Percentiles rank a stretch among this genome's conserved stretches.
Evolutionary conservation across 345 rosid genomes (phyloP).

Genomic region (Brassica rapa): DNA sequence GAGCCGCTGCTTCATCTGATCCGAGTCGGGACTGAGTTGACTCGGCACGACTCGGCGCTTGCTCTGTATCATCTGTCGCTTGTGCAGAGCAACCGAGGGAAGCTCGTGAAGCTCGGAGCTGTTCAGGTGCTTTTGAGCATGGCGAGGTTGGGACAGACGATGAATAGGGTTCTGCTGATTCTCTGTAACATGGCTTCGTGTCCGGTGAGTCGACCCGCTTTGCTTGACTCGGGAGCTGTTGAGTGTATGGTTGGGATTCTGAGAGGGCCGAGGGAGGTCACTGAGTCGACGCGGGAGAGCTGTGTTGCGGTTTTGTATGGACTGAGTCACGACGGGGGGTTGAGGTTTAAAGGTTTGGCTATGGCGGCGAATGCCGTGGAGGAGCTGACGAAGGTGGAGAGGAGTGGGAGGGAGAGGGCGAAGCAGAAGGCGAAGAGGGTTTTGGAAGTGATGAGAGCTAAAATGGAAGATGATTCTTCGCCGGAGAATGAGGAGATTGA

Average conservation of each 20-base stretch:
- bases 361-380: constrained; percentile 65
- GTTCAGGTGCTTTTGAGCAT: constrained; percentile 56
- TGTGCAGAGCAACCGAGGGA: constrained; percentile 63
- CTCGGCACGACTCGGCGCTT: constrained; percentile 73
- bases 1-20: constrained; percentile 70
- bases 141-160: constrained; percentile 58
- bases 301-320: constrained; percentile 63
- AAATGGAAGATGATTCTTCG: constrained; percentile 40
- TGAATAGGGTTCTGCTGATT: constrained; percentile 52
- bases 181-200: constrained; percentile 61
- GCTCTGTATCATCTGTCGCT: constrained; percentile 88
- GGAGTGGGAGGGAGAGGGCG: constrained; percentile 45
- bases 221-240: constrained; percentile 82
- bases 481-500: constrained; percentile 57
- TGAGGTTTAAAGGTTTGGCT: constrained; percentile 74
- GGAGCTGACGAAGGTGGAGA: constrained; percentile 56
- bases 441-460: constrained; percentile 52
- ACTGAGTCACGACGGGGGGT: constrained; percentile 64
- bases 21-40: constrained; percentile 56
- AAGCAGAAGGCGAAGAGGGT: constrained; percentile 55
- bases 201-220: constrained; percentile 56
- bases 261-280: constrained; percentile 39
- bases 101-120: constrained; percentile 65
- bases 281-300: constrained; percentile 54
- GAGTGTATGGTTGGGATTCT: constrained; percentile 61